Conservation (phyloP, 1,139 yeast genomes). For the Taphrina deformans region DNA sequence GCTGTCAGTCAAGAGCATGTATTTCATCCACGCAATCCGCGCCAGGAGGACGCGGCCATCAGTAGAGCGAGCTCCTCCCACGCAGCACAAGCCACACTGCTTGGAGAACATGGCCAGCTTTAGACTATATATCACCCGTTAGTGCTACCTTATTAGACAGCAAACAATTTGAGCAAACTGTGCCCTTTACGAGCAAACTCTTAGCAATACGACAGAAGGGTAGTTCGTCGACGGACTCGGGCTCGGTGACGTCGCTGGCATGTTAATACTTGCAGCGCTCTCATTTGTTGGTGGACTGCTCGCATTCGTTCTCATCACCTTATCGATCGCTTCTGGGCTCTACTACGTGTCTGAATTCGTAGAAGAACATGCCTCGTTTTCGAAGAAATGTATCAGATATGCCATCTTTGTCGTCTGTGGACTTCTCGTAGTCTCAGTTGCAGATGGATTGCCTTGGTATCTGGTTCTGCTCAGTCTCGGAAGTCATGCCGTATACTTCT, state of each 20-base stretch:
- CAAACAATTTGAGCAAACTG: too few species aligned
- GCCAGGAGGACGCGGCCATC: conserved; percentile 3
- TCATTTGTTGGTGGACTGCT: conserved; percentile 58
- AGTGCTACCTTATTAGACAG: too few species aligned
- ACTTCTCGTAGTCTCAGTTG: conserved; percentile 57
- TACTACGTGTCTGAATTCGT: conserved; percentile 89
- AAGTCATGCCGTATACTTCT: conserved; percentile 71
- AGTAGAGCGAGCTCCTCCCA: not conserved
- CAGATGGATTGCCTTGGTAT: conserved; percentile 77
- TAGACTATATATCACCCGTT: too few species aligned
- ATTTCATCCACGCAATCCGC: too few species aligned
- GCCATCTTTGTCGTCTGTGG: conserved; percentile 62
- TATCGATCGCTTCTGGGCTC: conserved; percentile 81
- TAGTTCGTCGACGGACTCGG: too few species aligned
- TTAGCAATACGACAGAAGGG: too few species aligned
- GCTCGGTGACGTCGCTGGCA: too few species aligned
- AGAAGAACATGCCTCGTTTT: conserved; percentile 87
- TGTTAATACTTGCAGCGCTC: conserved; percentile 25
- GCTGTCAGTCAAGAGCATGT: too few species aligned
- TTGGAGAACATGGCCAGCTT: too few species aligned
- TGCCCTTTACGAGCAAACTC: too few species aligned
- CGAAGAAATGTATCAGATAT: conserved; percentile 65
- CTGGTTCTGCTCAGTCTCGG: conserved; percentile 64
- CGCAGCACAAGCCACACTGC: not conserved
- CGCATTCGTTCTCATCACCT: conserved; percentile 72